Percentiles rank a stretch among this genome's conserved stretches.
These are phyloP conservation scores for Blastobotrys attinorum DNA, from an alignment of 805 yeast species.

Conservation along the genomic window DNA sequence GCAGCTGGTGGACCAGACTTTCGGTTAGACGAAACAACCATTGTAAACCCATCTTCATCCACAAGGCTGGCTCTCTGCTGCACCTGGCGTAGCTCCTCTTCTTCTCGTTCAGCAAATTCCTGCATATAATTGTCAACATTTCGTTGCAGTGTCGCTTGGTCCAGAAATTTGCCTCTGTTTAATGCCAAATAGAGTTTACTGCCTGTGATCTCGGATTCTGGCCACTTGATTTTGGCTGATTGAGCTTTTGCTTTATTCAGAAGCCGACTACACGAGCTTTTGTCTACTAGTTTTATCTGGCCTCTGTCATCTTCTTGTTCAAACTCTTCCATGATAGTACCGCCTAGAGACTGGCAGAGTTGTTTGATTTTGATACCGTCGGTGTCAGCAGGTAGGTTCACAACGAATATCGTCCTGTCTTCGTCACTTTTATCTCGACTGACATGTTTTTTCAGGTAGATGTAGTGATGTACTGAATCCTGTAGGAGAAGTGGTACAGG, in stretches of 20 bases:
- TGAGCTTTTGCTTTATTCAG: constrained; percentile 52
- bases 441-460: constrained; percentile 17
- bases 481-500: constrained; percentile 16
- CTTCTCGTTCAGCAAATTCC: constrained; percentile 65
- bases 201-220: constrained; percentile 34
- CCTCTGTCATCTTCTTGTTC: constrained; percentile 40
- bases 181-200: constrained; percentile 34
- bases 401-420: constrained; percentile 59
- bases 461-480: constrained; percentile 13
- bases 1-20: constrained; percentile 58
- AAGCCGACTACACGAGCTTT: constrained; percentile 57
- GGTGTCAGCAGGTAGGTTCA: constrained; percentile 66
- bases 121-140: constrained; percentile 55
- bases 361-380: constrained; percentile 44
- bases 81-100: constrained; percentile 29
- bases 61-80: constrained; percentile 40
- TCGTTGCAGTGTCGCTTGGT: constrained; percentile 43
- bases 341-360: constrained; percentile 44
- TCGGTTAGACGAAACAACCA: constrained; percentile 81
- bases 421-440: constrained; percentile 3
- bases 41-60: constrained; percentile 90
- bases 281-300: constrained; percentile 66
- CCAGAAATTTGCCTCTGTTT: constrained; percentile 28
- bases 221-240: constrained; percentile 24
- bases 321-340: constrained; percentile 31